Conservation (phyloP, 2,329 filamentous ascomycete genomes). For the Westerdykella sp. region DNA sequence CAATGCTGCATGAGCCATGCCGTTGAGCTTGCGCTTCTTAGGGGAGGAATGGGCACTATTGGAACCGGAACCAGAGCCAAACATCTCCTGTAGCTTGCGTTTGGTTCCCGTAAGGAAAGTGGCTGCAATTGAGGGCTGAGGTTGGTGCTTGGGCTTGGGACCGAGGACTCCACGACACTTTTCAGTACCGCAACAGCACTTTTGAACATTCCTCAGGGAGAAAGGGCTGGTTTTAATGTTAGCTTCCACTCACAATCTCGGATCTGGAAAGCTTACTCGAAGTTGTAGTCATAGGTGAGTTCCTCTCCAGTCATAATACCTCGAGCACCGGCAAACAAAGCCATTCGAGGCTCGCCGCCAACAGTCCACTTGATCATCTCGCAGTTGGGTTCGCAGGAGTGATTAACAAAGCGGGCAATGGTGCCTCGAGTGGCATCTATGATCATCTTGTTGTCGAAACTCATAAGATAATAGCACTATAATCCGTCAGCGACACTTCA, state of each 20-base stretch:
- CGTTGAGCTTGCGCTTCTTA: slow-evolving; percentile 26
- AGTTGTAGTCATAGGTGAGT: slow-evolving; percentile 87
- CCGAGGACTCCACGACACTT: slow-evolving; percentile 58
- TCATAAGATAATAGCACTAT: slow-evolving; percentile 97
- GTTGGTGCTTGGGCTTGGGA: slow-evolving; percentile 47
- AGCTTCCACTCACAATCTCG: slow-evolving; percentile 2
- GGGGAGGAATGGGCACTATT: slow-evolving; percentile 22
- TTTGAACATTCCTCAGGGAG: slow-evolving; percentile 57
- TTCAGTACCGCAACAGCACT: slow-evolving; percentile 56
- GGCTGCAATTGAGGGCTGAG: slow-evolving; percentile 26
- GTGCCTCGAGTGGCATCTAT: slow-evolving; percentile 95
- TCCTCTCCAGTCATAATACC: slow-evolving; percentile 94
- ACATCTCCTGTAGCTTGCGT: slow-evolving; percentile 29
- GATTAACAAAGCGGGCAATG: slow-evolving; percentile 96
- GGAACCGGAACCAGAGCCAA: slow-evolving; percentile 17
- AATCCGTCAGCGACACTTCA: slow-evolving; percentile 12
- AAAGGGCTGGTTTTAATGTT: slow-evolving; percentile 22
- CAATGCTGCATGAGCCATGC: slow-evolving; percentile 10
- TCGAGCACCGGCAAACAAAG: slow-evolving; percentile 82
- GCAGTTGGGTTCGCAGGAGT: slow-evolving; percentile 94
- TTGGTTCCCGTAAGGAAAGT: slow-evolving; percentile 28
- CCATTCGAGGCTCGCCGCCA: slow-evolving; percentile 88
- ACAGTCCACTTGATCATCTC: slow-evolving; percentile 98
- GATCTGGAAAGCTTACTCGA: slow-evolving; percentile 47
- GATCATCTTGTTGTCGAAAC: slow-evolving; percentile 96